Base-by-base conservation (phyloP, 495 filamentous ascomycete species). In the Apiosordaria backusii region DNA sequence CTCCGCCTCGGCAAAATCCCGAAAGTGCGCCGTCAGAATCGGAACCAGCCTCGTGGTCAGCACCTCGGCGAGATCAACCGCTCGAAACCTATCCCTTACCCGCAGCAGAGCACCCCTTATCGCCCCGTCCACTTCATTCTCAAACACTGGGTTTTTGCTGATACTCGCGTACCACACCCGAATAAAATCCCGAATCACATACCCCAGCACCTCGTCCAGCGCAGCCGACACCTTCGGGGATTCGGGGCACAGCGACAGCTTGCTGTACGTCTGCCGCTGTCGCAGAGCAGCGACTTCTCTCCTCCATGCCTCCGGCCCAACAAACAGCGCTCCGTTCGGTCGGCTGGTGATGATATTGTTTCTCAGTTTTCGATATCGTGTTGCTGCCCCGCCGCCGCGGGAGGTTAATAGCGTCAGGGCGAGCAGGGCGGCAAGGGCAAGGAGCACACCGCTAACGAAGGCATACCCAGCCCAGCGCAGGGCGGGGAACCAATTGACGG, bases 1-100 rank as follows among this genome's bases (percentile, higher is more conserved):
- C 79, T 99, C 96, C 10, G 96, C 96, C 57, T 96, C 86, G 71
- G 92, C 92, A 71, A 96, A 96, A 65, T 96, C 90, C 66, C 86
- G 90, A 65, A 99, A 86, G 75, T 99, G 96, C 4, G 86, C 83
- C n/a, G 95, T 97, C 64, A 99, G 72, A 63, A 97, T 87, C 22
- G 96, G 96, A 58, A 97, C 88, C 53, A 98, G 84, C 21, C 90
- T 86, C 58, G 88, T 91, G 7, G 93, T 90, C 22, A 90, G 79
- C 58, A 96, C 77, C 61, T 93, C 92, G 57, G 93, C 88, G 22
- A 97, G 72, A 76, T 99, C 96, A 64, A 91, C 78, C 15, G 83
- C 80, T 53, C 88, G 79, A 18, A 97, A 72, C 65, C 90, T 83
- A 69, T 91, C 88, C 57, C 85, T 83, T 53, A 98, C 79, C 58